Conservation (phyloP, 2,329 filamentous ascomycete genomes). For the Amauroascus verrucosus region DNA sequence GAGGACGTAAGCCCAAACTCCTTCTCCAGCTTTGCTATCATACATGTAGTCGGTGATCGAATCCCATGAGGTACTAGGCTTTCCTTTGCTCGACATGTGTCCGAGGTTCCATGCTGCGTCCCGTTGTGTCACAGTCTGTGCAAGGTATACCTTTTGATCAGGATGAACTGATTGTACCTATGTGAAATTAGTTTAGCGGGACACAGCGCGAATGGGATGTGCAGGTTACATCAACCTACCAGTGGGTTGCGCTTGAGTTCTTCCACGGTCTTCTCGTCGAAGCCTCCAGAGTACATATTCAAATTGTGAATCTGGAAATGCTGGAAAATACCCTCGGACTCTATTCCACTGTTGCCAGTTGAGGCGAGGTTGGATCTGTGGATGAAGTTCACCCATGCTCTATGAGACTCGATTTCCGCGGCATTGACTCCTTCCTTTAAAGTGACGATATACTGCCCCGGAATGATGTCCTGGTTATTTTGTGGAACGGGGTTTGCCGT, state of each 20-base stretch:
- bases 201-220: not conserved
- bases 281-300: constrained; percentile 12
- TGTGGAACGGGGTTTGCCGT: constrained; percentile 4
- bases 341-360: not conserved
- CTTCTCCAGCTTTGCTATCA: constrained; percentile 11
- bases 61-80: not conserved
- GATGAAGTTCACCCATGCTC: not conserved
- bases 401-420: constrained; percentile 8
- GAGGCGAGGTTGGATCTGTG: constrained; percentile 10
- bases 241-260: constrained; percentile 10
- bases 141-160: constrained; percentile 9
- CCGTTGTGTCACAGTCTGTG: constrained; percentile 5
- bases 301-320: constrained; percentile 11
- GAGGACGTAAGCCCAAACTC: constrained; percentile 13
- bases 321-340: constrained; percentile 7
- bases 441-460: constrained; percentile 11
- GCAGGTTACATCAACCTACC: not conserved
- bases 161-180: constrained; percentile 10
- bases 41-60: constrained; percentile 7
- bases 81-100: constrained; percentile 11
- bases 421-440: constrained; percentile 9
- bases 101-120: constrained; percentile 10
- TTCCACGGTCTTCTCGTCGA: constrained; percentile 9
- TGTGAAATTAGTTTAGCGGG: not conserved
- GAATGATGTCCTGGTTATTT: constrained; percentile 3